Percentiles rank a stretch among this genome's conserved stretches.
Conservation (phyloP, 1,139 yeast species). For the Nakaseomyces sp. region DNA sequence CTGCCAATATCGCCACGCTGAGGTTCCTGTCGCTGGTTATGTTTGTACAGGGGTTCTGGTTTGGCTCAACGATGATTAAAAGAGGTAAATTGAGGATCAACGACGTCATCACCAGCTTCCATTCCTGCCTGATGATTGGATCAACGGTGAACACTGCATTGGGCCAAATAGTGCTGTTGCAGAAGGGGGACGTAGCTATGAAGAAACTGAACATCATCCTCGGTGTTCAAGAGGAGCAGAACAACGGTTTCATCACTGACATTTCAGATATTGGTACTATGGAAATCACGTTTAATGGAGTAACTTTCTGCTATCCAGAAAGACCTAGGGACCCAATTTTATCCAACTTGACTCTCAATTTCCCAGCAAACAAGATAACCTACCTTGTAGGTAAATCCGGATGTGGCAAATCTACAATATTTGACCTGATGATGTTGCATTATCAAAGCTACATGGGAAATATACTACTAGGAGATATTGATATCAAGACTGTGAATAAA, state of each 20-base stretch:
- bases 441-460: conserved; percentile 43
- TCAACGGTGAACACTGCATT: conserved; percentile 46
- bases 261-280: conserved; percentile 28
- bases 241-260: conserved; percentile 35
- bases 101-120: conserved; percentile 71
- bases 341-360: conserved; percentile 36
- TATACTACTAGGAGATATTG: conserved; percentile 48
- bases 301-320: conserved; percentile 54
- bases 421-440: conserved; percentile 51
- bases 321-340: conserved; percentile 42
- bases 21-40: conserved; percentile 54
- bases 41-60: conserved; percentile 91
- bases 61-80: conserved; percentile 61
- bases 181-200: conserved; percentile 58
- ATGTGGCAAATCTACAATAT: conserved; percentile 81
- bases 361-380: conserved; percentile 42
- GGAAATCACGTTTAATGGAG: conserved; percentile 35
- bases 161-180: conserved; percentile 46
- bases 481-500: conserved; percentile 37
- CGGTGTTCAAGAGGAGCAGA: conserved; percentile 11
- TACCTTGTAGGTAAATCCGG: conserved; percentile 83
- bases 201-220: conserved; percentile 11
- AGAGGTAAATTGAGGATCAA: conserved; percentile 44
- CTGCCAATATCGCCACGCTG: conserved; percentile 51
- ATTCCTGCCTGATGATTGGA: conserved; percentile 67